These are phyloP conservation scores for Podaxis carcinomalis DNA, from an alignment of 768 basidiomycete species.

Conservation along the genomic window DNA sequence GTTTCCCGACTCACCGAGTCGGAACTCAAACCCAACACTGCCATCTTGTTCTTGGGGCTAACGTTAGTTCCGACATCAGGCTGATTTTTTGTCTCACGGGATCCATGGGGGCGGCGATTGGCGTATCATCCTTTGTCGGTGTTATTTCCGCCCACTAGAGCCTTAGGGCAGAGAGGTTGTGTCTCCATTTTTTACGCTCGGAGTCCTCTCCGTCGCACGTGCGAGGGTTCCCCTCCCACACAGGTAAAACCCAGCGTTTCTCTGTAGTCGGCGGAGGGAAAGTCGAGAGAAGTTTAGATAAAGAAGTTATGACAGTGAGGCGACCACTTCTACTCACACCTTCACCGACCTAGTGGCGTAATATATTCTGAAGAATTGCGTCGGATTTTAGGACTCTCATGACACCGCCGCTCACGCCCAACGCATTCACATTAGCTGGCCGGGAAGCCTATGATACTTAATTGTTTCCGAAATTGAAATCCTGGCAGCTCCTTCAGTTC, in stretches of 20 bases:
- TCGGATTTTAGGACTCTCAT: not conserved
- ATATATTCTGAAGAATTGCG: not conserved
- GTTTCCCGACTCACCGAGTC: constrained; percentile 6
- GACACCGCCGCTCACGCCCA: not conserved
- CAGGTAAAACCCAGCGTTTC: not conserved
- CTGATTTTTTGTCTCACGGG: not conserved
- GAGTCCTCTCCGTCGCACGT: not conserved
- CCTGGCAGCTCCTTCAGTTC: not conserved
- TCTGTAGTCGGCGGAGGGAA: constrained; percentile 1
- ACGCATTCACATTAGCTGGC: not conserved
- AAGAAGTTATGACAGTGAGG: too few species aligned
- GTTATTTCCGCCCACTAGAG: not conserved
- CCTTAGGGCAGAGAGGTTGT: not conserved
- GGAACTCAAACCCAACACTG: not conserved
- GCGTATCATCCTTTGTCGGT: not conserved
- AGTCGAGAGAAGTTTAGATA: not conserved
- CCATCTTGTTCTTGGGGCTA: not conserved
- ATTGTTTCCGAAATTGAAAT: not conserved
- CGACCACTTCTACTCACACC: not conserved
- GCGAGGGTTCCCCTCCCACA: not conserved
- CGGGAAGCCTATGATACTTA: not conserved
- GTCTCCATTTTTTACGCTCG: not conserved
- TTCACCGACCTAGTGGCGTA: not conserved
- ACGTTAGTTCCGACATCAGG: constrained; percentile 1
- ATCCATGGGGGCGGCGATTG: not conserved